Evolutionary conservation across 139 green algal genomes (phyloP).

Genomic region (Raphidocelis subcapitata): DNA sequence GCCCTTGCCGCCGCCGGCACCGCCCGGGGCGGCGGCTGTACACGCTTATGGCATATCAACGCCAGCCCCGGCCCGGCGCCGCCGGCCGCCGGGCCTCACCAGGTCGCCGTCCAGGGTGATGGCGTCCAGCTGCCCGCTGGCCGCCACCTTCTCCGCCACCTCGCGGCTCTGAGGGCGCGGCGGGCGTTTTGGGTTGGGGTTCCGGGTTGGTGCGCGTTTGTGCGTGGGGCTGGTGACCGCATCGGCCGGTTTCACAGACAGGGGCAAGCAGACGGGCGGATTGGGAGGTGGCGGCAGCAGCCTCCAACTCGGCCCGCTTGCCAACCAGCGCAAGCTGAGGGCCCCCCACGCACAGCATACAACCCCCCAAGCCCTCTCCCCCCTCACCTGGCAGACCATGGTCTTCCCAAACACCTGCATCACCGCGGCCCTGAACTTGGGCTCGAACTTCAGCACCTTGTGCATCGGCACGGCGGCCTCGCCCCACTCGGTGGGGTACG

Average conservation of each 20-base stretch:
- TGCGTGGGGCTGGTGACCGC: conserved; percentile 10
- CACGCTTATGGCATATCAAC: too few relatives aligned
- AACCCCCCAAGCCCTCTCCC: conserved; percentile 60
- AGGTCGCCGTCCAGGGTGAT: conserved; percentile 41
- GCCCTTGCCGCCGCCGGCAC: too few relatives aligned
- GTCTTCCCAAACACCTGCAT: conserved; percentile 79
- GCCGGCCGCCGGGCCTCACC: too few relatives aligned
- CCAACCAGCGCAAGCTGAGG: too few relatives aligned
- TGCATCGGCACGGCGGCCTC: conserved; percentile 73
- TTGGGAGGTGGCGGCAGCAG: too few relatives aligned
- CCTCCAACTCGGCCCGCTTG: too few relatives aligned
- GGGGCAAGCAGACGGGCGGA: too few relatives aligned
- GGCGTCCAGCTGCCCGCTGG: conserved; percentile 26
- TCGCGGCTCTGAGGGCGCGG: conserved; percentile 7
- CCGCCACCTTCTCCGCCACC: conserved; percentile 20
- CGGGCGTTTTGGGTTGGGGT: neutral
- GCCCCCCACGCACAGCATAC: neutral
- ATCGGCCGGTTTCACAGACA: too few relatives aligned
- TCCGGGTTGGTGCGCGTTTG: conserved; percentile 4
- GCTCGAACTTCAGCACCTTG: conserved; percentile 69
- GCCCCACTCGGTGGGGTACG: conserved; percentile 58
- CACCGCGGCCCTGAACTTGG: conserved; percentile 61
- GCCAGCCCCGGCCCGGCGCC: too few relatives aligned
- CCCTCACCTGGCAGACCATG: conserved; percentile 68
- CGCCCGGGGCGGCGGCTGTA: too few relatives aligned